phyloP scores from a whole-genome alignment of 2,329 filamentous ascomycete species.

The Aspergillus fructus region DNA sequence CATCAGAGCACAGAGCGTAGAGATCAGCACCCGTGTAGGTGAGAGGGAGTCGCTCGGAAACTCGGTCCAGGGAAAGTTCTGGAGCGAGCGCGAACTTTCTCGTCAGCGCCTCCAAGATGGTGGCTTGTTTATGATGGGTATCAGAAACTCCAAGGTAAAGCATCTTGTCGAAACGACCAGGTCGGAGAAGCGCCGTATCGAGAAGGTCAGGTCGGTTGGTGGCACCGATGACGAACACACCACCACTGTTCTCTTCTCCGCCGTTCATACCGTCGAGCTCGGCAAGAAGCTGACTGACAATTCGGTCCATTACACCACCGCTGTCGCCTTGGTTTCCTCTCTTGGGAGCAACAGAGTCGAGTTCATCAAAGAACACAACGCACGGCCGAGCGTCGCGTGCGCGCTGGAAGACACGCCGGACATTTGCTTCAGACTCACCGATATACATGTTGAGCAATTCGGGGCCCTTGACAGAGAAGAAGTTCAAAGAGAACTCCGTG shows the following conservation, averaged over 20 bases:
- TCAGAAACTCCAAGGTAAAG: slow-evolving; percentile 94
- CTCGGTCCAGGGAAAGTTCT: slow-evolving; percentile 68
- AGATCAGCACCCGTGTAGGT: slow-evolving; percentile 98
- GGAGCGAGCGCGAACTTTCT: slow-evolving; percentile 89
- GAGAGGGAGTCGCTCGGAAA: slow-evolving; percentile 79
- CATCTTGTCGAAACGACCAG: slow-evolving; percentile 97
- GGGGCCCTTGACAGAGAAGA: slow-evolving; percentile 98
- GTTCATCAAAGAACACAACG: slow-evolving; percentile 96
- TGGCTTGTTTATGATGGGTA: slow-evolving; percentile 93
- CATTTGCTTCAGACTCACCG: slow-evolving; percentile 99
- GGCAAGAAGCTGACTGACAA: slow-evolving; percentile 89
- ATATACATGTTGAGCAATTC: slow-evolving; percentile 99
- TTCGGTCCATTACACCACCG: slow-evolving; percentile 96
- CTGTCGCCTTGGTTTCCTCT: slow-evolving; percentile 96
- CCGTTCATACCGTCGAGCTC: slow-evolving; percentile 98
- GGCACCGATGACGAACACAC: slow-evolving; percentile 94
- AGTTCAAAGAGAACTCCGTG: slow-evolving; percentile 98
- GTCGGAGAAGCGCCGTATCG: slow-evolving; percentile 83
- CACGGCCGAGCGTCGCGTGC: slow-evolving; percentile 95
- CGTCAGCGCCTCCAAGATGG: slow-evolving; percentile 89
- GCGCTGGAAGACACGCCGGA: slow-evolving; percentile 99
- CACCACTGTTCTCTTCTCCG: slow-evolving; percentile 73
- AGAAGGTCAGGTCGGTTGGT: slow-evolving; percentile 93
- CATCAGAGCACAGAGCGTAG: slow-evolving; percentile 94
- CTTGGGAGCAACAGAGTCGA: slow-evolving; percentile 96